phyloP scores from a whole-genome alignment of 129 eudicot genomes.

The Escallonia rubra region DNA sequence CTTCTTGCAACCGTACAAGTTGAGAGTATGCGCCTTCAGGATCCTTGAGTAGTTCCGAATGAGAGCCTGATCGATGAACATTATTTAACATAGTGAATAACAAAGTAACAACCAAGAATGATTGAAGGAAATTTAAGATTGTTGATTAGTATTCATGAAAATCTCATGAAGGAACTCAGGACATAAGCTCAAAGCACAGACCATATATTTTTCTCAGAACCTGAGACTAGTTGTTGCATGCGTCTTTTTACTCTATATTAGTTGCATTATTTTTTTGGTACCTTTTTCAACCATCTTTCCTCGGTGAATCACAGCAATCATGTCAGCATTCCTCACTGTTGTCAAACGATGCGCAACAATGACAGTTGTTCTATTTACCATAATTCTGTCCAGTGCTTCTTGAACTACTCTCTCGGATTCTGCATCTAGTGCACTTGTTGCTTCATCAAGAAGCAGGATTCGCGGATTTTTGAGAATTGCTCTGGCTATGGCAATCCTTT shows the following conservation, averaged over 20 bases:
- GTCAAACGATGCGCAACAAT: slow-evolving; percentile 73
- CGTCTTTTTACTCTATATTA: too few relatives aligned
- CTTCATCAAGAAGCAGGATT: slow-evolving; percentile 74
- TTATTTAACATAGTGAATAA: too few relatives aligned
- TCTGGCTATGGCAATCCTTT: slow-evolving; percentile 81
- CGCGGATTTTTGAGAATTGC: slow-evolving; percentile 73
- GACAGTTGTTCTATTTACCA: slow-evolving; percentile 76
- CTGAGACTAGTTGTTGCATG: too few relatives aligned
- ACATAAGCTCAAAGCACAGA: too few relatives aligned
- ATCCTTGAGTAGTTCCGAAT: slow-evolving; percentile 58
- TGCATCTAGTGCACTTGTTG: slow-evolving; percentile 85
- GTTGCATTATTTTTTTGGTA: background rate
- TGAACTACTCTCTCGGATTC: slow-evolving; percentile 80
- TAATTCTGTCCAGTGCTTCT: slow-evolving; percentile 73
- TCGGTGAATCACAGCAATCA: slow-evolving; percentile 70
- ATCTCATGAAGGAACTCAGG: too few relatives aligned
- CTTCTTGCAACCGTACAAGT: slow-evolving; percentile 63
- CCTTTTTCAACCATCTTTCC: slow-evolving; percentile 83
- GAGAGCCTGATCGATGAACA: slow-evolving; percentile 43
- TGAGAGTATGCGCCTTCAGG: slow-evolving; percentile 82
- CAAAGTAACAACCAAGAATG: too few relatives aligned
- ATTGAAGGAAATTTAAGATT: too few relatives aligned
- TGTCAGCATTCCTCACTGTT: slow-evolving; percentile 60
- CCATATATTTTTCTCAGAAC: too few relatives aligned
- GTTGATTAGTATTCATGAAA: too few relatives aligned